A percentile compares a stretch with the other conserved stretches of the same genome.
These are phyloP conservation scores for Leishmania mexicana DNA, from an alignment of 208 protist genomes.

Conservation along the genomic window DNA sequence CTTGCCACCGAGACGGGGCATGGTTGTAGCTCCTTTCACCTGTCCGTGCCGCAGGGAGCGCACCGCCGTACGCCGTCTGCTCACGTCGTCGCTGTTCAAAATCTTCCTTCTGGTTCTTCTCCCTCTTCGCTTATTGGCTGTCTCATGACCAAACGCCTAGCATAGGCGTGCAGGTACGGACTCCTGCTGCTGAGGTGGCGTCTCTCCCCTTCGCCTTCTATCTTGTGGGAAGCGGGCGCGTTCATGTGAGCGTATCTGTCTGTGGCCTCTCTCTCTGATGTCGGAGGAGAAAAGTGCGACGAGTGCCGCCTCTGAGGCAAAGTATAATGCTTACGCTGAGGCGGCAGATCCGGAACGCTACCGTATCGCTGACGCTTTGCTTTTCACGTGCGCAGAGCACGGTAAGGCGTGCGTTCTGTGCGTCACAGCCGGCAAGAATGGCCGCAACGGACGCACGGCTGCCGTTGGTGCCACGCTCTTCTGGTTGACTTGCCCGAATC, in stretches of 20 bases:
- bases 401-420: conserved; percentile 67
- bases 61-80: background rate
- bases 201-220: background rate
- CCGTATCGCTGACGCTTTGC: conserved; percentile 57
- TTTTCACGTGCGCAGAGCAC: conserved; percentile 65
- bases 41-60: background rate
- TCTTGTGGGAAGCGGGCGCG: background rate
- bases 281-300: background rate
- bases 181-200: background rate
- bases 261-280: background rate
- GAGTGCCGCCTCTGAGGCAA: background rate
- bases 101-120: background rate
- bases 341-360: conserved; percentile 68
- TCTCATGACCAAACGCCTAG: background rate
- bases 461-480: conserved; percentile 83
- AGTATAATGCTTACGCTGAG: conserved; percentile 45
- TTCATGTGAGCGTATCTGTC: background rate
- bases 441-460: conserved; percentile 61
- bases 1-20: background rate
- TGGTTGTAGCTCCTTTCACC: background rate
- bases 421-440: conserved; percentile 76
- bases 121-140: background rate
- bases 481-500: conserved; percentile 82
- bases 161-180: background rate
- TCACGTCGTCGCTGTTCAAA: background rate